Conservation (phyloP, 495 filamentous ascomycete genomes). For the Tetracladium marchalianum region DNA sequence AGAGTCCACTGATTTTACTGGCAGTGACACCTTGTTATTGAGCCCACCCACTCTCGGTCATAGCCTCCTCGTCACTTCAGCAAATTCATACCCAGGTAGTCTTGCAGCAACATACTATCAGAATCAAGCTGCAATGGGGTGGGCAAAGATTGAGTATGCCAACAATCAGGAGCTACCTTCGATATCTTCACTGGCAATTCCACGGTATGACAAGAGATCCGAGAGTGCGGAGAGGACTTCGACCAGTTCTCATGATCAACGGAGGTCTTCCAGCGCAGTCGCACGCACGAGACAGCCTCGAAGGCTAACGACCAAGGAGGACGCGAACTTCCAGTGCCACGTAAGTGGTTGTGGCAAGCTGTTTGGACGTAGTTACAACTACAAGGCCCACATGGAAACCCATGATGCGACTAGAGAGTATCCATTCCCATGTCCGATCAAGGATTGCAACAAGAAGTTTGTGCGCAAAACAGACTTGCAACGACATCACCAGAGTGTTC, state of each 20-base stretch:
- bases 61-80: conserved; percentile 27
- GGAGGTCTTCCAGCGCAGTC: conserved; percentile 25
- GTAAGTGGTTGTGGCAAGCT: conserved; percentile 62
- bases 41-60: conserved; percentile 32
- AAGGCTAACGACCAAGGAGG: conserved; percentile 56
- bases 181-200: conserved; percentile 14
- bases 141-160: conserved; percentile 39
- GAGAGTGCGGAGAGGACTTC: conserved; percentile 14
- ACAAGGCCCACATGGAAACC: conserved; percentile 80
- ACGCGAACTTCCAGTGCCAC: conserved; percentile 68
- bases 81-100: conserved; percentile 29
- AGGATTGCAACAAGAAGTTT: conserved; percentile 63
- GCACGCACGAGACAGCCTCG: conserved; percentile 37
- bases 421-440: conserved; percentile 54
- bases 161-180: conserved; percentile 17
- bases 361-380: conserved; percentile 86
- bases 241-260: conserved; percentile 19
- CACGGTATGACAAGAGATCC: conserved; percentile 13
- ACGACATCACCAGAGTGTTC: conserved; percentile 75
- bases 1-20: conserved; percentile 28
- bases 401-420: conserved; percentile 70
- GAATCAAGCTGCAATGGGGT: conserved; percentile 26
- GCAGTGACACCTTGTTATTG: conserved; percentile 34
- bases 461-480: conserved; percentile 78
- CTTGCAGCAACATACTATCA: conserved; percentile 30